Conservation (phyloP, 1,139 yeast genomes). For the Magnusiomyces tetraspermus region DNA sequence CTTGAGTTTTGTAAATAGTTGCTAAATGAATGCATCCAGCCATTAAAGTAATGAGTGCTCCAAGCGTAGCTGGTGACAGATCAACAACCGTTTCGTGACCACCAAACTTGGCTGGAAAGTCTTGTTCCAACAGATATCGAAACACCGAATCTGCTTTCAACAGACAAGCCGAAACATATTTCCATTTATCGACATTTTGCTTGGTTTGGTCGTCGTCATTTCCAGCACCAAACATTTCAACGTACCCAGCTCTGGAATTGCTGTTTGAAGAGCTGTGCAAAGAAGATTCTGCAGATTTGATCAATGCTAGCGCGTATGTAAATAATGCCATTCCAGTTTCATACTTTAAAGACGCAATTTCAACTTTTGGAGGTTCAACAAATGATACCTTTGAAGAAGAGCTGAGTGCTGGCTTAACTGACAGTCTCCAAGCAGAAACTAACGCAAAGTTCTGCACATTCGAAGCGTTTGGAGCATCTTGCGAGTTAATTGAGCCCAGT, state of each 20-base stretch:
- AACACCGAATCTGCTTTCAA: conserved; percentile 25
- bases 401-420: conserved; percentile 13
- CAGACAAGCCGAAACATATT: conserved; percentile 26
- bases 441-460: background rate
- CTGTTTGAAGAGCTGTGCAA: background rate
- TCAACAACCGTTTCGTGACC: conserved; percentile 18
- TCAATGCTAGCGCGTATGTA: conserved; percentile 25
- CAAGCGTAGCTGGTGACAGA: conserved; percentile 23
- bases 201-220: conserved; percentile 13
- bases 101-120: conserved; percentile 2
- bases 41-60: conserved; percentile 22
- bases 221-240: conserved; percentile 19
- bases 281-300: conserved; percentile 9
- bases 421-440: conserved; percentile 26
- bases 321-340: conserved; percentile 28
- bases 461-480: background rate
- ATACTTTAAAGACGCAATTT: conserved; percentile 24
- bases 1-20: conserved; percentile 24
- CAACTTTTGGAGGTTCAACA: conserved; percentile 22
- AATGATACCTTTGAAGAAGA: conserved; percentile 15
- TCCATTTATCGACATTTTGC: conserved; percentile 23
- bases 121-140: conserved; percentile 20
- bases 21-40: conserved; percentile 29
- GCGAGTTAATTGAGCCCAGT: no score
- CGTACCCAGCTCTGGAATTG: conserved; percentile 6